Base-by-base conservation (phyloP, 2,329 filamentous ascomycete species). In the Fusarium bulbicola region DNA sequence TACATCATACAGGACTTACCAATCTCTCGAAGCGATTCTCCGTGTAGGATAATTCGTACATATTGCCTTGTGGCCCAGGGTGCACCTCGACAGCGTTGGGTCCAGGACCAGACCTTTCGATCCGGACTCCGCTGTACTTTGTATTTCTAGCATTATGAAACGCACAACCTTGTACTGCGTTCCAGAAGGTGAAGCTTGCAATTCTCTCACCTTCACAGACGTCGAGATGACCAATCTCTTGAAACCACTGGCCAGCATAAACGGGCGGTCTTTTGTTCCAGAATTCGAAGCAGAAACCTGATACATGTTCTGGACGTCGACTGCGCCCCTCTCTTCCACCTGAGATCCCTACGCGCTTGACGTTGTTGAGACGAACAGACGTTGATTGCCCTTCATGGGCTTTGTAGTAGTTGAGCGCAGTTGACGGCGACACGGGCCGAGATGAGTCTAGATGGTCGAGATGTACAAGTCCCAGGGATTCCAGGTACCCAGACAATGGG, bases 221-320 rank as follows among this genome's bases (percentile, higher is more conserved):
- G 8, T 46, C 9, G 2, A 68, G 20, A 28, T 46, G 26, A 0
- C 8, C 16, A 30, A 58, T 42, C 24, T 69, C 60, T 4, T 20
- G 3, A 8, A 42, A 58, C 68, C 65, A 70, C 18, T 70, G 68
- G 2, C 68, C 65, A 14, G 61, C 14, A n/a, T 61, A 70, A 3
- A 46, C 5, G 1, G 60, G 34, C 4, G 28, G 6, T 0, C 14
- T 43, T 3, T 26, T 20, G 7, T 40, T 42, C 65, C 56, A 56
- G 16, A 61, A 70, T 5, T 69, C 60, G n/a, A 70, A 59, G 32
- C 46, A 43, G 14, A 70, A 37, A 1, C 68, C 68, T 16, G 65
- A 50, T 12, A 70, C 16, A 1, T 69, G 26, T 5, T 42, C 5
- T 9, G 18, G 15, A 0, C 3, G 21, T 7, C 68, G 59, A 2